These are phyloP conservation scores for Arthrobotrys iridis DNA, from an alignment of 2,329 filamentous ascomycete genomes.

Conservation along the genomic window DNA sequence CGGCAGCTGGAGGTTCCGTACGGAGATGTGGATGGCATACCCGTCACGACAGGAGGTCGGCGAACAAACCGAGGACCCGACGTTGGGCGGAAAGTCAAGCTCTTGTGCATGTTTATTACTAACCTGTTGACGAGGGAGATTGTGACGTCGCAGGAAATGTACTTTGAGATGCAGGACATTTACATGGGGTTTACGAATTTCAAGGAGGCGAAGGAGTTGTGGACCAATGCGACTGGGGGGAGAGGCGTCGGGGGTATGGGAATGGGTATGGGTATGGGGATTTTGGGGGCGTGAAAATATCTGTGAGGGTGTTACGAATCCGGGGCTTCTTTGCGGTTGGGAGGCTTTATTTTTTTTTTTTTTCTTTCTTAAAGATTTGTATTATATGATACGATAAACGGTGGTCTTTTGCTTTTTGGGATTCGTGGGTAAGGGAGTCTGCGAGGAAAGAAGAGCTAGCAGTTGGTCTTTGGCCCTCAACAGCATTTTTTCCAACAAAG, in stretches of 20 bases:
- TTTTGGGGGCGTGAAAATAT: neutral
- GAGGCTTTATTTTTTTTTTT: neutral
- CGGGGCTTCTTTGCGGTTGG: neutral
- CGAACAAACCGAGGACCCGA: constrained; percentile 41
- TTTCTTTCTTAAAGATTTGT: neutral
- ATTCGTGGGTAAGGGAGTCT: neutral
- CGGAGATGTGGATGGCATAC: constrained; percentile 32
- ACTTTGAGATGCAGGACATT: constrained; percentile 54
- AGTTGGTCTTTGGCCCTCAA: neutral
- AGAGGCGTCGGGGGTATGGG: constrained; percentile 29
- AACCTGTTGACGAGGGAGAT: constrained; percentile 40
- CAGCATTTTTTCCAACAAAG: neutral
- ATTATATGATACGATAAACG: neutral
- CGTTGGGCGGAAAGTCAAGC: constrained; percentile 44
- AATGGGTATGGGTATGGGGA: neutral
- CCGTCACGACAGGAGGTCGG: neutral
- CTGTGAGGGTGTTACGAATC: neutral
- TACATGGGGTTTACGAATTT: constrained; percentile 49
- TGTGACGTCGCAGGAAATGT: constrained; percentile 31
- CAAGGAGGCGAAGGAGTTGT: constrained; percentile 53
- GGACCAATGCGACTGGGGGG: constrained; percentile 47
- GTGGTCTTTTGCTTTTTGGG: neutral
- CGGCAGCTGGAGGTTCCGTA: constrained; percentile 35
- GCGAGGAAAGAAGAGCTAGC: neutral
- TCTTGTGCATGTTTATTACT: constrained; percentile 52